Evolutionary conservation across 2,329 filamentous ascomycete species (phyloP).

Genomic region (Zarea fungicola): DNA sequence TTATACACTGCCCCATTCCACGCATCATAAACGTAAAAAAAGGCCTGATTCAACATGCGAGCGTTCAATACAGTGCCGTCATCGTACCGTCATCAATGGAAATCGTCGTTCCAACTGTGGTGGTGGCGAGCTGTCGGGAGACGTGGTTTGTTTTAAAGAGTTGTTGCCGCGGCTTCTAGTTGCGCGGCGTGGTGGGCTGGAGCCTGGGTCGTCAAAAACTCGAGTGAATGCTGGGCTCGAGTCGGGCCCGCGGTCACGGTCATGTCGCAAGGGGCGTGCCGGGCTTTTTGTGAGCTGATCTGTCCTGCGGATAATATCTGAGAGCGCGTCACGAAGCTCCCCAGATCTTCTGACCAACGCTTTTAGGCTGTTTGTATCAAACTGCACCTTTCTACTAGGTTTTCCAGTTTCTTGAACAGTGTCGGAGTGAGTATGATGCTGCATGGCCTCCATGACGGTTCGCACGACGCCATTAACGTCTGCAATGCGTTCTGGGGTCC

Average conservation of each 20-base stretch:
- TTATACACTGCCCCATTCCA: conserved; percentile 12
- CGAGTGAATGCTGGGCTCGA: conserved; percentile 63
- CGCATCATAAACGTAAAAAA: conserved; percentile 6
- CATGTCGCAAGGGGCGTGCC: conserved; percentile 42
- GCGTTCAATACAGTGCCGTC: conserved; percentile 19
- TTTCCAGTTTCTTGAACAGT: conserved; percentile 27
- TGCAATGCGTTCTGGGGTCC: conserved; percentile 34
- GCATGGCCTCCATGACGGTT: conserved; percentile 61
- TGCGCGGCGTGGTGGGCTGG: conserved; percentile 48
- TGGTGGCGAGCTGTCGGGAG: conserved; percentile 49
- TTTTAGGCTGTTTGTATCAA: conserved; percentile 64
- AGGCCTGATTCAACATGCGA: conserved; percentile 16
- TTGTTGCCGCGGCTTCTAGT: conserved; percentile 50
- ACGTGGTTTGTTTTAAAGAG: conserved; percentile 43
- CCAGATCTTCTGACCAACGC: conserved; percentile 59
- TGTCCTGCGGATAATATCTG: conserved; percentile 53
- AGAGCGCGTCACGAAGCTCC: conserved; percentile 53
- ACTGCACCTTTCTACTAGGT: conserved; percentile 53
- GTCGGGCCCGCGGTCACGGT: conserved; percentile 39
- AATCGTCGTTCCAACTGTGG: conserved; percentile 47
- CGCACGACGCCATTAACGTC: conserved; percentile 48
- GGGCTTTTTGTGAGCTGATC: conserved; percentile 56
- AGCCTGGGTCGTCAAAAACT: conserved; percentile 58
- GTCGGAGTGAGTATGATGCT: conserved; percentile 44
- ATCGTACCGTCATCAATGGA: conserved; percentile 62